Base-by-base conservation (phyloP, 2,329 filamentous ascomycete species). In the Dichotomopilus funicola region DNA sequence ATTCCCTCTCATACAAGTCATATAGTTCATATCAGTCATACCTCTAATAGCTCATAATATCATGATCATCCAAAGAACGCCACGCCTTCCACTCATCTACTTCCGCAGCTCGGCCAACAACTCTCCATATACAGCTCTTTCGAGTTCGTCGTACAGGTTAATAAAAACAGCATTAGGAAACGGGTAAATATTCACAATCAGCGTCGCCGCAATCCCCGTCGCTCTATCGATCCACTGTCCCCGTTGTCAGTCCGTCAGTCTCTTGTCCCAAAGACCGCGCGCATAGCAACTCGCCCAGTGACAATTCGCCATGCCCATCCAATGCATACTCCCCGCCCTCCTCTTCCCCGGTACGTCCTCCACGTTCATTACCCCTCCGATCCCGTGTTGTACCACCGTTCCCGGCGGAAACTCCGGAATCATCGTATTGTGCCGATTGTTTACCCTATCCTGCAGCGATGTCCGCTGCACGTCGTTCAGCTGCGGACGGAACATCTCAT, bases 241-340 rank as follows among this genome's bases (percentile, higher is more conserved):
- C 11, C 4, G 11, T 4, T 41, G 38, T 41, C 13, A 41, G 13
- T 12, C 11, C 11, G 11, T n/a, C 5, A 10, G 11, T 41, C 38
- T n/a, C 5, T 5, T 5, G 38, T 4, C 11, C 11, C 4, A 12
- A 41, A 6, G 11, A n/a, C 5, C 10, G 11, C 10, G 10, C 13
- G 38, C 11, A 41, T 41, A 41, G 11, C 5, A 27, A 68, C 71
- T 67, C 59, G 73, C 72, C 74, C 75, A 77, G 53, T 69, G 70
- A 19, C 68, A 66, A 55, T 75, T 75, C 19, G 62, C 63, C 56
- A 72, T 68, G 37, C 75, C 75, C 19, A 65, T 65, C 75, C 75
- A 77, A 64, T 69, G 72, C 54, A 77, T 56, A 37, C 73, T 75
- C 0, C 73, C 73, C 59, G 68, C 71, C 47, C 62, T 67, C 38